Conservation (phyloP, 179 eudicot species). For the Amaranthus tricolor region DNA sequence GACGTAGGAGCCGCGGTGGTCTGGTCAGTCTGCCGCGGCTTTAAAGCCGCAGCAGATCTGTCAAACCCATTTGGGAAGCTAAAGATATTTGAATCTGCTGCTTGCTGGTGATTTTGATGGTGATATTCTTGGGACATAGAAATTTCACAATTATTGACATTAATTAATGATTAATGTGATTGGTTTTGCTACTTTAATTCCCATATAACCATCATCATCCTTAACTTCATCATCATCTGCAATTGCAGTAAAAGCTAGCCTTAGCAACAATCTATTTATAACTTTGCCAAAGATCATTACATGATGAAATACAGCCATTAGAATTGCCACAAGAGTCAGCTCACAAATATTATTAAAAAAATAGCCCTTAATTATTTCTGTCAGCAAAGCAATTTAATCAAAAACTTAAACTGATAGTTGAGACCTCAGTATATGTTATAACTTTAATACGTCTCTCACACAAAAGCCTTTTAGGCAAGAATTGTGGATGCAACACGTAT, state of each 20-base stretch:
- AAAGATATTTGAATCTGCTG: not conserved
- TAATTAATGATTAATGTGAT: not conserved
- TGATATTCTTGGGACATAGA: constrained; percentile 61
- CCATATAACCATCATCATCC: constrained; percentile 23
- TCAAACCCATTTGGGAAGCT: constrained; percentile 62
- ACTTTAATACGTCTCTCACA: no score
- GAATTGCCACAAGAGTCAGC: no score
- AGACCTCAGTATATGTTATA: constrained; percentile 5
- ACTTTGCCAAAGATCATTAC: not conserved
- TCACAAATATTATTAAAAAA: no score
- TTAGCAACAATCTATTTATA: not conserved
- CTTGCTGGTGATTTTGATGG: constrained; percentile 23
- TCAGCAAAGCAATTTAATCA: no score
- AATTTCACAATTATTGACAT: constrained; percentile 5
- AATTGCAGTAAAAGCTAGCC: not conserved
- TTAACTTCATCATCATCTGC: constrained; percentile 29
- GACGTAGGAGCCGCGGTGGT: not conserved
- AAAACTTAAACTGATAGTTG: not conserved
- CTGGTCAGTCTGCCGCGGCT: constrained; percentile 12
- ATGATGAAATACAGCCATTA: not conserved
- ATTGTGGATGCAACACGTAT: no score
- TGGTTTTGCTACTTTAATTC: constrained; percentile 30
- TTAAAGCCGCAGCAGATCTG: constrained; percentile 30
- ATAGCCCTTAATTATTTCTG: no score
- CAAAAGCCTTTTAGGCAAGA: no score